Conservation (phyloP, 306 rosid species). For the Rosa persica region DNA sequence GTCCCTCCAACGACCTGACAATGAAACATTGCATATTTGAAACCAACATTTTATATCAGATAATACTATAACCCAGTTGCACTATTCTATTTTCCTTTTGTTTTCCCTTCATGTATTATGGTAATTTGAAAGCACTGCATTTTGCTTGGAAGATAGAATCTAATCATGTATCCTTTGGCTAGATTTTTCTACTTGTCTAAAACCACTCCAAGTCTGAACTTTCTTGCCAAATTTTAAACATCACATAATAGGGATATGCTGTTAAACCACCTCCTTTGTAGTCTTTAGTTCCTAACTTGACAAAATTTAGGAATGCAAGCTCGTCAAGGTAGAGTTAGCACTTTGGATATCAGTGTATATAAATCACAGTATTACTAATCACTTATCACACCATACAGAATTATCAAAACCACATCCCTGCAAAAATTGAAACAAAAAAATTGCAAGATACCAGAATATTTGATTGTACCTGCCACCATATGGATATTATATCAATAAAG, state of each 20-base stretch:
- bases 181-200: neutral
- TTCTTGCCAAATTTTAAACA: neutral
- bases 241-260: neutral
- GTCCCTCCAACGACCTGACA: conserved; percentile 69
- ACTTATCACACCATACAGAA: neutral
- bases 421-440: neutral
- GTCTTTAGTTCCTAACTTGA: neutral
- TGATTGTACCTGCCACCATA: conserved; percentile 86
- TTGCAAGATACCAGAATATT: conserved; percentile 1
- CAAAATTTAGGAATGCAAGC: neutral
- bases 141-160: neutral
- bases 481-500: conserved; percentile 67
- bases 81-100: neutral
- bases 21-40: neutral
- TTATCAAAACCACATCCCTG: neutral
- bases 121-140: neutral
- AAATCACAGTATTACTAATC: neutral
- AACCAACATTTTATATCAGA: neutral
- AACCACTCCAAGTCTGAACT: neutral
- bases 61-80: neutral
- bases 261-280: neutral
- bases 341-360: neutral
- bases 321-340: neutral
- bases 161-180: neutral
- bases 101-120: neutral